Conservation (phyloP, 495 filamentous ascomycete species). For the Xylaria telfairii region DNA sequence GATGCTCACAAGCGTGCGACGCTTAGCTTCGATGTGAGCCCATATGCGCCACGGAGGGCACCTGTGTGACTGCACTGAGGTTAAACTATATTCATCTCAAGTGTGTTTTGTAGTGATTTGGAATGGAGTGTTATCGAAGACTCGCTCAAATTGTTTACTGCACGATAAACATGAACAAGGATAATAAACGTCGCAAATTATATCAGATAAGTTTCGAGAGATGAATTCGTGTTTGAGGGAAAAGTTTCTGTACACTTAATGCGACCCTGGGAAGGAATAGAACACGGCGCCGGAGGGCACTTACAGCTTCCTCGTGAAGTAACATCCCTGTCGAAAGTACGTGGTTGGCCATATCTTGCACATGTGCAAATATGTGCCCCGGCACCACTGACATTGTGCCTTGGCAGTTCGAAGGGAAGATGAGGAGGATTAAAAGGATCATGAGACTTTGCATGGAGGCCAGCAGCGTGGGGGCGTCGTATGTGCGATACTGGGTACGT, state of each 20-base stretch:
- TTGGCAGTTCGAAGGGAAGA: constrained; percentile 40
- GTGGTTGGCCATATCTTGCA: constrained; percentile 39
- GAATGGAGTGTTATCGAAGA: no score
- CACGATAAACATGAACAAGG: neutral
- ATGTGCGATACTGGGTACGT: constrained; percentile 31
- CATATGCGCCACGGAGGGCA: constrained; percentile 45
- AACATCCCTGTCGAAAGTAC: constrained; percentile 42
- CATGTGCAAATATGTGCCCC: constrained; percentile 36
- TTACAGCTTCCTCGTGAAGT: constrained; percentile 42
- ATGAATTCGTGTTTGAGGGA: no score
- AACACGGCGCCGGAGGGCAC: neutral
- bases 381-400: constrained; percentile 20
- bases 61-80: constrained; percentile 20
- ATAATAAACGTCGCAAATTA: neutral
- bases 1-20: constrained; percentile 39
- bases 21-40: constrained; percentile 48
- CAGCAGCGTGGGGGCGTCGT: constrained; percentile 42
- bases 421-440: constrained; percentile 48
- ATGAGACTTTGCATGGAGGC: constrained; percentile 46
- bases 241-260: no score
- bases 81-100: neutral
- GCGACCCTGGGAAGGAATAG: neutral
- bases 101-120: neutral
- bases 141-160: no score
- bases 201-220: no score